A percentile compares a stretch with the other conserved stretches of the same genome.
These are phyloP conservation scores for Colletotrichum karsti DNA, from an alignment of 2,329 filamentous ascomycete species.

Conservation along the genomic window DNA sequence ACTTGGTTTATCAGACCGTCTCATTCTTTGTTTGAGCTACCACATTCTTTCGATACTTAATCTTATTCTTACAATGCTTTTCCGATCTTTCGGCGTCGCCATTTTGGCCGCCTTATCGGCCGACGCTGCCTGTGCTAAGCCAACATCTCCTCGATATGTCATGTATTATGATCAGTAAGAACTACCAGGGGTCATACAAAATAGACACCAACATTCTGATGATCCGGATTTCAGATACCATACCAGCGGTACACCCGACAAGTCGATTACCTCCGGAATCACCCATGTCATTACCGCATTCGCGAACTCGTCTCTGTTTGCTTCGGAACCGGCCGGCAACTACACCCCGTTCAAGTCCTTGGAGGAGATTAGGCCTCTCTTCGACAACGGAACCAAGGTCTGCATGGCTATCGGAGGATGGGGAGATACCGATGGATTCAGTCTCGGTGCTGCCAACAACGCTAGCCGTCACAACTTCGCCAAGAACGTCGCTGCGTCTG, in stretches of 20 bases:
- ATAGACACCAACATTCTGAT: not conserved
- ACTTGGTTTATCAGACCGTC: not conserved
- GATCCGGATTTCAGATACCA: conserved; percentile 49
- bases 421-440: conserved; percentile 68
- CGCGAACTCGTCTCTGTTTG: conserved; percentile 59
- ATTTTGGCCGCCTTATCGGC: conserved; percentile 4
- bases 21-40: not conserved
- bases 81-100: conserved; percentile 8
- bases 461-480: conserved; percentile 61
- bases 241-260: conserved; percentile 42
- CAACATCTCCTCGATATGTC: conserved; percentile 36
- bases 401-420: conserved; percentile 74
- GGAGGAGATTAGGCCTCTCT: conserved; percentile 58
- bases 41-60: conserved; percentile 6
- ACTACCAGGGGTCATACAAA: not conserved
- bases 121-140: not conserved
- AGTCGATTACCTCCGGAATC: conserved; percentile 50
- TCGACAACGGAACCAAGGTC: conserved; percentile 61
- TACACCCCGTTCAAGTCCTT: conserved; percentile 65
- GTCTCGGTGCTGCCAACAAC: conserved; percentile 54
- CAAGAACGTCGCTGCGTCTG: conserved; percentile 62
- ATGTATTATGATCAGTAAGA: conserved; percentile 59
- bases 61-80: conserved; percentile 1
- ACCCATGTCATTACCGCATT: conserved; percentile 66
- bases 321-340: conserved; percentile 41